Conservation (phyloP, 768 basidiomycete genomes). For the Tulasnella sp. region DNA sequence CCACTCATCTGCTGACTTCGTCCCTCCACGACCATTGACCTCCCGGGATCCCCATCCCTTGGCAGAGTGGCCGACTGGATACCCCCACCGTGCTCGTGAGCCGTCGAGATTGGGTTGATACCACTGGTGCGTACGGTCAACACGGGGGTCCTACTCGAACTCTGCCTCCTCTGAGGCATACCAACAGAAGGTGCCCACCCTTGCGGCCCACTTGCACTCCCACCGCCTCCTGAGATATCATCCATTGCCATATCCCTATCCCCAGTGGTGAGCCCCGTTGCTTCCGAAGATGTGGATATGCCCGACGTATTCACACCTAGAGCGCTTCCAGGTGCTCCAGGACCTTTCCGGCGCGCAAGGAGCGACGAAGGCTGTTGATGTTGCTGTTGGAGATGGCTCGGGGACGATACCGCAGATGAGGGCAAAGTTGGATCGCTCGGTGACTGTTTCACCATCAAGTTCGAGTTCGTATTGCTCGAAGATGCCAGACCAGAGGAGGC, state of each 20-base stretch:
- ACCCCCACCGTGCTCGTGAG: no score
- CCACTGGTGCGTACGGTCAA: slow-evolving; percentile 4
- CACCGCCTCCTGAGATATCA: no score
- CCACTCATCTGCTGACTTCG: no score
- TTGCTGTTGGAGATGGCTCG: neutral
- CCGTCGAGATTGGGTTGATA: neutral
- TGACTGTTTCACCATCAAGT: neutral
- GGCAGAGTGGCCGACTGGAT: no score
- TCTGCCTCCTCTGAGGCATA: no score
- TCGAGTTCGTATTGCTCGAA: neutral
- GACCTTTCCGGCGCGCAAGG: neutral
- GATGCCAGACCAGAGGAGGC: neutral
- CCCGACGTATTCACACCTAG: slow-evolving; percentile 9
- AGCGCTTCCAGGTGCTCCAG: neutral
- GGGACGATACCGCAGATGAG: no score
- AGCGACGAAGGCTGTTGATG: neutral
- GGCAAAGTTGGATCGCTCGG: neutral
- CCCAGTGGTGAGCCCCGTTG: neutral
- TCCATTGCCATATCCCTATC: neutral
- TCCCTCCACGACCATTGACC: no score
- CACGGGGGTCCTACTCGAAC: neutral
- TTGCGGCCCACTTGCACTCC: no score
- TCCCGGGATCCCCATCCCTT: no score
- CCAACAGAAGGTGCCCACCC: no score
- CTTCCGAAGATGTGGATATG: neutral